Evolutionary conservation across 2,329 filamentous ascomycete genomes (phyloP), one percentile per base, ranked within the genome.

Genomic region (Claviceps quebecensis): DNA sequence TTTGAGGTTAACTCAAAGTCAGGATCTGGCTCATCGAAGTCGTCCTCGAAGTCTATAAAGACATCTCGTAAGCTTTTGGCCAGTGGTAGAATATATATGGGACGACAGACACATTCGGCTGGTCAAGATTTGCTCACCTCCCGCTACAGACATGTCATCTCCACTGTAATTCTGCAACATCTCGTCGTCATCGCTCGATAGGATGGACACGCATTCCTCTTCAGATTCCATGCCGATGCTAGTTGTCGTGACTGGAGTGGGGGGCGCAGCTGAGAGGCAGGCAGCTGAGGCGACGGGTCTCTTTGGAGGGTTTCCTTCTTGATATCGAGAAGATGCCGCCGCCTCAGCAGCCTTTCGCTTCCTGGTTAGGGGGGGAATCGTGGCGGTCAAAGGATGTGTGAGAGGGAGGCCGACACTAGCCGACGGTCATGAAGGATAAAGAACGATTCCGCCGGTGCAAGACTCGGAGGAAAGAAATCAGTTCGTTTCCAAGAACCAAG

Each of bases 131-230:
- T 14, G 13, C 65, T 46, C 60, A 77, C 75, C 75, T 59, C 78
- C 76, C 17, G 62, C 71, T 5, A 65, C 75, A 1, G 76, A 79
- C 55, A 78, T 68, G 65, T 77, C 83, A 60, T 89, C 87, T 51
- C 87, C 89, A 59, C 86, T 89, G 54, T 86, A 82, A 60, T 89
- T 86, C 56, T 85, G 78, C 66, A 84, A 76, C 54, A 87, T 78
- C 57, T 86, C 83, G 51, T 86, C 83, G 51, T 84, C 82, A 43
- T 83, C 84, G 57, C 61, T 95, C 43, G 87, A 91, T 60, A 83
- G 75, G 63, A 83, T 81, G 60, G 86, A 94, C 78, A 93, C 85
- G 67, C 90, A 90, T 54, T 96, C 91, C 63, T 96, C 89, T 61
- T 97, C 91, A 8, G 90, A 96, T 71, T 95, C 89, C 90, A 96